Evolutionary conservation across 805 yeast genomes (phyloP), one percentile per base, ranked within the genome.

Genomic region (Sugiyamaella valdiviana): DNA sequence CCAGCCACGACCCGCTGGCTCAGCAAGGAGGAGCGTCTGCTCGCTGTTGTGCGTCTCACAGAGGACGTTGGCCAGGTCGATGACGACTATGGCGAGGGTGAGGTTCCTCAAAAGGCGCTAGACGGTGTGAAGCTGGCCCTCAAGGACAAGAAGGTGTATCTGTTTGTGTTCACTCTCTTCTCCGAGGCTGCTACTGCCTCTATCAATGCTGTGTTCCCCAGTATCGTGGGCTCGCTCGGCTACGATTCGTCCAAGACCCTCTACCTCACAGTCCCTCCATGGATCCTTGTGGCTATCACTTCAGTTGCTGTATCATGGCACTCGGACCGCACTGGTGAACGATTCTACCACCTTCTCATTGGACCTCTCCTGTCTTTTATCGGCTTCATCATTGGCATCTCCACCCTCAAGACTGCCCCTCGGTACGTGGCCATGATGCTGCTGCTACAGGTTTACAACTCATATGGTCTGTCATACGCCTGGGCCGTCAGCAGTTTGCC

Each of bases 181-280:
- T 72, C 70, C 62, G 63, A 74, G 24, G 82, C 76, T 44, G 79
- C 79, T 21, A 80, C 82, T 36, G 75, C 79, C 54, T 82, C 82
- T 60, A 80, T 78, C 42, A 76, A 81, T 16, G 74, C 78, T 58
- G 78, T 77, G 60, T 79, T 78, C 68, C 84, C 84, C 22, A 71
- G 82, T 0, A 78, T 80, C 22, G 83, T 80, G 15, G 59, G 69
- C 49, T 77, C 83, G 12, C 68, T 80, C 52, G 73, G 77, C 39
- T 80, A 76, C 55, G 61, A 63, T 57, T 66, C 71, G 42, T 68
- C 77, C 36, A 68, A 74, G 41, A 77, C 83, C 2, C 69, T 78
- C 43, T 74, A 77, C 53, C 67, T 80, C 48, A 77, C 83, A 6
- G 82, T 77, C 19, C 83, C 83, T 20, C 82, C 82, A 9, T 79